Conservation (phyloP, 2,329 filamentous ascomycete genomes). For the Pyrenophora graminea region DNA sequence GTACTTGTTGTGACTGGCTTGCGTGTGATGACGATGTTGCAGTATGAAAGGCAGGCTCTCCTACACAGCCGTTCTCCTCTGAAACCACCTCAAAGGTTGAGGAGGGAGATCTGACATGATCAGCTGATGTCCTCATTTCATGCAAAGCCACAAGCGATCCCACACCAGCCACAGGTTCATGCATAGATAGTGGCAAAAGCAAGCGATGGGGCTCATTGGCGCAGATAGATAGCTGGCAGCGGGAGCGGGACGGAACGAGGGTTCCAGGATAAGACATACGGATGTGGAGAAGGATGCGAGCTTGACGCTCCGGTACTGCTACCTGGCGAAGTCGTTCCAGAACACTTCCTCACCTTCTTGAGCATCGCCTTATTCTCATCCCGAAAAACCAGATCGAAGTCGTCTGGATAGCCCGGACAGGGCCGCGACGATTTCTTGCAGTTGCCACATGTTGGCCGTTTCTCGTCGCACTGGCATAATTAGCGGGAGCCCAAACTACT, state of each 20-base stretch:
- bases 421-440: constrained; percentile 39
- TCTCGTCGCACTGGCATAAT: constrained; percentile 41
- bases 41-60: constrained; percentile 8
- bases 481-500: constrained; percentile 3
- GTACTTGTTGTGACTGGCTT: constrained; percentile 19
- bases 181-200: not conserved
- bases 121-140: constrained; percentile 8
- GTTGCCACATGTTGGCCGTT: constrained; percentile 42
- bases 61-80: constrained; percentile 10
- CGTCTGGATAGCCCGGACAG: constrained; percentile 56
- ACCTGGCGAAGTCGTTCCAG: constrained; percentile 22
- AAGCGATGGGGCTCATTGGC: not conserved
- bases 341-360: constrained; percentile 60
- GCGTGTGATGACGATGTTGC: constrained; percentile 15
- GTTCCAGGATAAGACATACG: constrained; percentile 28
- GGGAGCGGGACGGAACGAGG: not conserved
- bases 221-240: not conserved
- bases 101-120: constrained; percentile 26
- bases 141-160: constrained; percentile 1
- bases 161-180: not conserved
- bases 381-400: constrained; percentile 73
- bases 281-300: constrained; percentile 38
- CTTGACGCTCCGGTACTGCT: constrained; percentile 22
- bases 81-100: constrained; percentile 23
- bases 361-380: constrained; percentile 73